Evolutionary conservation across 371 early-diverging fungal species (phyloP), one percentile per base, ranked within the genome.

Genomic region (Dipsacomyces acuminosporus): DNA sequence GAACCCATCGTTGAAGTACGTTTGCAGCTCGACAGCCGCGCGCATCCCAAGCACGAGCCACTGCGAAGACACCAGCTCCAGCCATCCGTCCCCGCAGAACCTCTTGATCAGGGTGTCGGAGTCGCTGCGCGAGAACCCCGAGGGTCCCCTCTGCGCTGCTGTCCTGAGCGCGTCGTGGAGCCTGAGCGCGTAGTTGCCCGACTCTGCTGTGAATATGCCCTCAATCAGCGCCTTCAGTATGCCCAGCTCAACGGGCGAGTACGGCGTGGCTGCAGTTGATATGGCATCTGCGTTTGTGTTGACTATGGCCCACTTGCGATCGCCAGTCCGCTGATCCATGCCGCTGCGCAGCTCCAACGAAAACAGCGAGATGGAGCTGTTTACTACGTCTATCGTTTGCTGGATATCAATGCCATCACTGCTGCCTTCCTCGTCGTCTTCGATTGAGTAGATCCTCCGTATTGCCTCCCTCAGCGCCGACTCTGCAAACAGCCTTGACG

Each of bases 291-390:
- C 65, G 14, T 54, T 65, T 40, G 56, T 60, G 41, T 60, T 65
- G 22, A 43, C 51, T 1, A 65, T 26, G 15, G 65, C 65, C 60
- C 61, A 65, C 19, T 23, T 19, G 17, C 60, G 51, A 3, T 13
- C 48, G 0, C 65, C 65, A 9, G 24, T 50, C 14, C 15, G 49
- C 44, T 65, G 65, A n/a, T 54, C 45, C 52, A 60, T 60, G 47
- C 48, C 18, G 56, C 61, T 60, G 40, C 65, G 65, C 23, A 65
- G 48, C 34, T 60, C 60, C 11, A 65, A 41, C 17, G 65, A 60
- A n/a, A 55, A 59, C 11, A 22, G 20, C 0, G 51, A 6, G 3
- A 65, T 30, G 1, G 30, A 35, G 23, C 6, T 19, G 53, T 65
- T 65, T 0, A 48, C 23, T 3, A 30, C 17, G 17, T 65, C 65